Conservation (phyloP, 768 basidiomycete genomes). For the Paxillus rubicundulus region DNA sequence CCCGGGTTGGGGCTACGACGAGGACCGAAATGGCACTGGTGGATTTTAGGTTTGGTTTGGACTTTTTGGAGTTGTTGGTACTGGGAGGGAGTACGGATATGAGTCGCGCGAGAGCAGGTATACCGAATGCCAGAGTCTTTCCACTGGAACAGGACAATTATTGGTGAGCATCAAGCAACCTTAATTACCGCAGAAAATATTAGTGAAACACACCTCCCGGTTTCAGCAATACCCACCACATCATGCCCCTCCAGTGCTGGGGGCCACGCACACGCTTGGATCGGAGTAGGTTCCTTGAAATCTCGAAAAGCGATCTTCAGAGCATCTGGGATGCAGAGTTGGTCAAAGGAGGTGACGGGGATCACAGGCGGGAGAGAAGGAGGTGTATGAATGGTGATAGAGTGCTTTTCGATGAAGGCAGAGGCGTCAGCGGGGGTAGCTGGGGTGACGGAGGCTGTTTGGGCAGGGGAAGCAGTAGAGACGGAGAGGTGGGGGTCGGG, state of each 20-base stretch:
- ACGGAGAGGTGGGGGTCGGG: slow-evolving; percentile 1
- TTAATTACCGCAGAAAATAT: too few species aligned
- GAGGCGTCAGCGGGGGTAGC: slow-evolving; percentile 40
- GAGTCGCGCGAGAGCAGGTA: slow-evolving; percentile 79
- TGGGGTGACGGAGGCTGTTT: slow-evolving; percentile 9
- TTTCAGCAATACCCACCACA: slow-evolving; percentile 95
- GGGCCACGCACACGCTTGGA: slow-evolving; percentile 96
- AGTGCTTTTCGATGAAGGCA: slow-evolving; percentile 68
- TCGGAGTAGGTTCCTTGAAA: slow-evolving; percentile 90
- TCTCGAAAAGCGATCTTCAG: slow-evolving; percentile 61
- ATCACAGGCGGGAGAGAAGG: slow-evolving; percentile 42
- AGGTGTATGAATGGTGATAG: slow-evolving; percentile 67
- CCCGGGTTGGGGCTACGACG: slow-evolving; percentile 92
- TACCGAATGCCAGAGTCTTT: slow-evolving; percentile 94
- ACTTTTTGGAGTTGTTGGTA: slow-evolving; percentile 26
- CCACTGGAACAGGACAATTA: slow-evolving; percentile 49
- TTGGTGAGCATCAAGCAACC: not conserved
- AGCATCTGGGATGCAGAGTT: slow-evolving; percentile 62
- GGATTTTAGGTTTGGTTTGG: slow-evolving; percentile 23
- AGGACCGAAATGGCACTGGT: slow-evolving; percentile 54
- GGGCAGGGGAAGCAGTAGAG: slow-evolving; percentile 14
- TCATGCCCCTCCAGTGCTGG: slow-evolving; percentile 78
- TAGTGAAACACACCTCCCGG: slow-evolving; percentile 80
- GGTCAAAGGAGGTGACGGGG: slow-evolving; percentile 74
- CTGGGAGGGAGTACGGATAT: slow-evolving; percentile 35